phyloP scores from a whole-genome alignment of 768 basidiomycete genomes.

The Daedaleopsis sinensis region DNA sequence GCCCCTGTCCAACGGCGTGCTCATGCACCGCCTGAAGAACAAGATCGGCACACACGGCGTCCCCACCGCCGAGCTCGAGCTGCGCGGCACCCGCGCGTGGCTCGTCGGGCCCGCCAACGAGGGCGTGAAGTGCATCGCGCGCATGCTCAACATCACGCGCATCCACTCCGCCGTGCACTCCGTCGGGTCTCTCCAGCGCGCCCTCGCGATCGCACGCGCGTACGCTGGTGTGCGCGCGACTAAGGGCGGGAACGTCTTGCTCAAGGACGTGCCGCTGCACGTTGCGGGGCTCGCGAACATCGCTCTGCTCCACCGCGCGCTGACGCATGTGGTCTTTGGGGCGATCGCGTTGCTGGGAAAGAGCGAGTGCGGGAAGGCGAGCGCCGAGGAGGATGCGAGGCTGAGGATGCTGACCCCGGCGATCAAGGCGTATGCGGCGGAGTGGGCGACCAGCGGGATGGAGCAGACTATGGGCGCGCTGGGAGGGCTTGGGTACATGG shows the following conservation, averaged over 20 bases:
- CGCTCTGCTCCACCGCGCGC: constrained; percentile 64
- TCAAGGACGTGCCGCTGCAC: constrained; percentile 61
- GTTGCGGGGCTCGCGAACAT: constrained; percentile 64
- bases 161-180: constrained; percentile 58
- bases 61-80: constrained; percentile 79
- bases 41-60: constrained; percentile 79
- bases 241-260: constrained; percentile 49
- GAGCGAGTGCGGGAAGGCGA: constrained; percentile 57
- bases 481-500: constrained; percentile 84
- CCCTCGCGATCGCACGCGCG: constrained; percentile 64
- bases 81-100: constrained; percentile 63
- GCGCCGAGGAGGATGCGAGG: constrained; percentile 52
- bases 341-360: constrained; percentile 61
- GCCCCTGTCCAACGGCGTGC: constrained; percentile 63
- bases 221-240: constrained; percentile 65
- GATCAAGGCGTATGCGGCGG: constrained; percentile 70
- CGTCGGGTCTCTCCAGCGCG: constrained; percentile 59
- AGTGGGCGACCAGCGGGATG: constrained; percentile 63
- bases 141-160: constrained; percentile 79
- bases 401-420: constrained; percentile 70
- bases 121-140: constrained; percentile 68
- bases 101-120: constrained; percentile 59
- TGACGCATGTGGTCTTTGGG: constrained; percentile 68
- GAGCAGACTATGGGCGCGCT: constrained; percentile 75
- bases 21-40: constrained; percentile 74